Conservation (phyloP, 1,284 basidiomycete species). For the Cryptococcus sp. region DNA sequence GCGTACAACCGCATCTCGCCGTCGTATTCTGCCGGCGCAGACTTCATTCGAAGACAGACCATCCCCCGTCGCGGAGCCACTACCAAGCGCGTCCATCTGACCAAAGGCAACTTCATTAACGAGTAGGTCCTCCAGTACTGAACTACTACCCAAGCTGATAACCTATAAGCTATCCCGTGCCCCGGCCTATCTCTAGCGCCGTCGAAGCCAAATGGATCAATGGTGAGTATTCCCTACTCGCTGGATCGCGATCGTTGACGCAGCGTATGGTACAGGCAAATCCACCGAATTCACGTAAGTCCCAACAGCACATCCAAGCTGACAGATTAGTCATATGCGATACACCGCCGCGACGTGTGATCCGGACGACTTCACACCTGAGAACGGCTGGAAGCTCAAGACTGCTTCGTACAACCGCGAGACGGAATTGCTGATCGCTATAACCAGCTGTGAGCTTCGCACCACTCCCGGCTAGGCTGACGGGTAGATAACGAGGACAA, state of each 20-base stretch:
- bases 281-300: conserved; percentile 82
- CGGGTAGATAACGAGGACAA: conserved; percentile 71
- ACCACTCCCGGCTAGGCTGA: not conserved
- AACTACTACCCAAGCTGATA: conserved; percentile 1
- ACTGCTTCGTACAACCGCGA: conserved; percentile 82
- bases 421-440: conserved; percentile 90
- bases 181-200: conserved; percentile 79
- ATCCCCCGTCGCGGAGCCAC: conserved; percentile 81
- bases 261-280: conserved; percentile 51
- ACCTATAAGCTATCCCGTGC: conserved; percentile 64
- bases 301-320: not conserved
- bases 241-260: not conserved
- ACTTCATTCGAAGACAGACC: conserved; percentile 68
- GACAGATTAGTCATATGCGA: conserved; percentile 66
- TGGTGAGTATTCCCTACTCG: conserved; percentile 13
- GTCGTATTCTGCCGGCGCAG: conserved; percentile 31
- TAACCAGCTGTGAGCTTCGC: conserved; percentile 59
- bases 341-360: conserved; percentile 81
- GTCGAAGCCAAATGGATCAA: conserved; percentile 77
- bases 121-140: conserved; percentile 57
- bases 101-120: conserved; percentile 84
- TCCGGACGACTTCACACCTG: conserved; percentile 77
- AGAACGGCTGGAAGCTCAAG: conserved; percentile 77
- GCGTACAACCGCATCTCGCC: conserved; percentile 12
- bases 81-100: conserved; percentile 85